phyloP scores from a whole-genome alignment of 345 rosid species.

The Garcia nutans region DNA sequence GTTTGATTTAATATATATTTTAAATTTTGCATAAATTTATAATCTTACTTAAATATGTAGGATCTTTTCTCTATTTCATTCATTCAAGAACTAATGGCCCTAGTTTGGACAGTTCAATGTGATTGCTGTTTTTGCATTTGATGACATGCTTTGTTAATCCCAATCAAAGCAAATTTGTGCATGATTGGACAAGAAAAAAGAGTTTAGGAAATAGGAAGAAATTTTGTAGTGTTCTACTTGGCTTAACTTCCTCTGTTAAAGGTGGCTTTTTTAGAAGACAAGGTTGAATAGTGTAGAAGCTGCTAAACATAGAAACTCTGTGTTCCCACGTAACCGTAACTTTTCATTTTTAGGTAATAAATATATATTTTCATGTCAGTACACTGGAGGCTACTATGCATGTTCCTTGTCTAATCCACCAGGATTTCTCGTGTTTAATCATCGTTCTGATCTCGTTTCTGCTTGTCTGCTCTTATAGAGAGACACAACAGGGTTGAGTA shows the following conservation, averaged over 20 bases:
- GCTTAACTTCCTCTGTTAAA: not conserved
- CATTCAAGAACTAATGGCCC: not conserved
- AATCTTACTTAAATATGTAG: not conserved
- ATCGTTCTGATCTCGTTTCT: not conserved
- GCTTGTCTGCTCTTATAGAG: conserved; percentile 48
- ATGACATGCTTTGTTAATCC: not conserved
- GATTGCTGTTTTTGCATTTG: not conserved
- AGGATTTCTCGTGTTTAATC: not conserved
- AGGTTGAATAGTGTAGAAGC: not conserved
- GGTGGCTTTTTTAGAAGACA: not conserved
- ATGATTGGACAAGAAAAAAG: not conserved
- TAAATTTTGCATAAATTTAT: not conserved
- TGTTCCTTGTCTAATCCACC: not conserved
- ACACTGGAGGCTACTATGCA: not conserved
- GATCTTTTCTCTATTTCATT: not conserved
- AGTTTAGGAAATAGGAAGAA: not conserved
- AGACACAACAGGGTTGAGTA: conserved; percentile 67
- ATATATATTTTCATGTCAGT: not conserved
- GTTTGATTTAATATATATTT: conserved; percentile 23
- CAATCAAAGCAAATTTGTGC: not conserved
- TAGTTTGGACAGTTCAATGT: not conserved
- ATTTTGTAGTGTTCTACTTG: not conserved
- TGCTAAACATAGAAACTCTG: no score
- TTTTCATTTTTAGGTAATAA: no score
- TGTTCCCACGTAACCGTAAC: no score